These are phyloP conservation scores for Uronychia setigera DNA, from an alignment of 73 alveolate genomes.

Conservation along the genomic window DNA sequence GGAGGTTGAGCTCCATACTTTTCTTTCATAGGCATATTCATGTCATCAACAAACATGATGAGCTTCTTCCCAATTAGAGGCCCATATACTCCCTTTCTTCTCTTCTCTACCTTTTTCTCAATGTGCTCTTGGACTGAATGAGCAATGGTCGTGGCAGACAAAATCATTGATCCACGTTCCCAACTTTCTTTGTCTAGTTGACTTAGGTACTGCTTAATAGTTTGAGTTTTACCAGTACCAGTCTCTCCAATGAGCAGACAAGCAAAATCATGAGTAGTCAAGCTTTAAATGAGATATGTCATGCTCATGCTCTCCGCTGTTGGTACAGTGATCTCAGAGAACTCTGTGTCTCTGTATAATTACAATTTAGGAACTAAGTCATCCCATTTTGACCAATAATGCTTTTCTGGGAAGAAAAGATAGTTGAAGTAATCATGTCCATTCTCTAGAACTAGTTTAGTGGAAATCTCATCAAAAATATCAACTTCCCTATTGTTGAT, in stretches of 20 bases:
- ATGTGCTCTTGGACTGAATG: conserved; percentile 51
- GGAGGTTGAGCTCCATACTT: conserved; percentile 98
- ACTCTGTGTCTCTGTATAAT: conserved; percentile 61
- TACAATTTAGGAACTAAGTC: conserved; percentile 57
- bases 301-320: conserved; percentile 90
- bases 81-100: conserved; percentile 88
- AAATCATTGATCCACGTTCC: conserved; percentile 24
- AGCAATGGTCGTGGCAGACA: conserved; percentile 46
- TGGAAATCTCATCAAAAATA: conserved; percentile 38
- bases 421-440: conserved; percentile 64
- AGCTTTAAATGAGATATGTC: conserved; percentile 65
- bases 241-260: conserved; percentile 87
- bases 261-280: conserved; percentile 59
- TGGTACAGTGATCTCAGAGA: conserved; percentile 88
- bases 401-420: conserved; percentile 61
- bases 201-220: conserved; percentile 83
- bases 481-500: background rate
- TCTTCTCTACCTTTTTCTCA: conserved; percentile 67
- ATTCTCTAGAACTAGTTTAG: conserved; percentile 59
- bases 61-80: conserved; percentile 93
- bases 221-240: conserved; percentile 95
- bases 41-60: conserved; percentile 94
- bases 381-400: conserved; percentile 81
- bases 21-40: conserved; percentile 98
- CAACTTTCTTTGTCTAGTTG: conserved; percentile 56